A percentile compares a stretch with the other conserved stretches of the same genome.
phyloP scores from a whole-genome alignment of 2,329 filamentous ascomycete genomes.

The Penicillium janthinellum region DNA sequence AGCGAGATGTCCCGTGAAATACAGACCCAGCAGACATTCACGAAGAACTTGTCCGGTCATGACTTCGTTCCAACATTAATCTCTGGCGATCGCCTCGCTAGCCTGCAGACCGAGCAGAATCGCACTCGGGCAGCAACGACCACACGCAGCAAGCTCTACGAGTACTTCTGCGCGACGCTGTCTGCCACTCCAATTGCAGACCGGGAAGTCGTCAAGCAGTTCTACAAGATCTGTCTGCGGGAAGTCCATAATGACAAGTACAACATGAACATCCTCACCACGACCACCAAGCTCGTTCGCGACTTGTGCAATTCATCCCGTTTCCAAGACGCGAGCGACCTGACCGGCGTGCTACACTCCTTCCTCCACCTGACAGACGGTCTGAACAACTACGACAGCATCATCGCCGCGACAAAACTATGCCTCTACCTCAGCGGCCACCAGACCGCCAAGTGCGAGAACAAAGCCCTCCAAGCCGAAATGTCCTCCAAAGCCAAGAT shows the following conservation, averaged over 20 bases:
- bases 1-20: slow-evolving; percentile 48
- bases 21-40: slow-evolving; percentile 45
- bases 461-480: slow-evolving; percentile 28
- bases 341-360: slow-evolving; percentile 38
- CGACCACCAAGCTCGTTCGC: slow-evolving; percentile 31
- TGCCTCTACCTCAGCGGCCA: slow-evolving; percentile 41
- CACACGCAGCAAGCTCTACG: slow-evolving; percentile 38
- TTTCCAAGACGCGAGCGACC: slow-evolving; percentile 38
- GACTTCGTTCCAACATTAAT: slow-evolving; percentile 38
- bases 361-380: slow-evolving; percentile 40
- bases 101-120: slow-evolving; percentile 36
- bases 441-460: slow-evolving; percentile 32
- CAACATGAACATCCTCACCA: slow-evolving; percentile 34
- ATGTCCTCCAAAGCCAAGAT: slow-evolving; percentile 39
- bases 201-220: slow-evolving; percentile 35
- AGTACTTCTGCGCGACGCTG: slow-evolving; percentile 40
- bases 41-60: slow-evolving; percentile 35
- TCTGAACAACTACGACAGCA: slow-evolving; percentile 34
- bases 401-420: slow-evolving; percentile 41
- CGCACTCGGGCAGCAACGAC: slow-evolving; percentile 31
- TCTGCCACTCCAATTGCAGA: slow-evolving; percentile 30
- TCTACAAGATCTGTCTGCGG: slow-evolving; percentile 37
- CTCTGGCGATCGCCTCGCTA: slow-evolving; percentile 33
- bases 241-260: slow-evolving; percentile 34
- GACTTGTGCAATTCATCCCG: slow-evolving; percentile 33